phyloP scores from a whole-genome alignment of 257 asterid genomes.

The Dorcoceras hygrometricum region DNA sequence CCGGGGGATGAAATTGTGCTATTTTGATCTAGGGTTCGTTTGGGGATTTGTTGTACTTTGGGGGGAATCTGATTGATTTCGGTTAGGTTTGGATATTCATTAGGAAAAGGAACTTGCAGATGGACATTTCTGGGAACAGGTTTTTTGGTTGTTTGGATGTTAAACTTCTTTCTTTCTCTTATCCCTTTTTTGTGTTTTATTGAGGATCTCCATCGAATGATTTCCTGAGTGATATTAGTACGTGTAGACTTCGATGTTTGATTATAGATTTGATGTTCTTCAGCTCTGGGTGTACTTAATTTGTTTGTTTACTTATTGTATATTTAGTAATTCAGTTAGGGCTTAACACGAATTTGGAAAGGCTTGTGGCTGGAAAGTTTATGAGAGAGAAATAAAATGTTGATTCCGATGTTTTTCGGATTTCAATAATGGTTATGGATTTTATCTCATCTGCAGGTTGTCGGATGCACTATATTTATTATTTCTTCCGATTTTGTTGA shows the following conservation, averaged over 20 bases:
- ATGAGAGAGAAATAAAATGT: constrained; percentile 13
- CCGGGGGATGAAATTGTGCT: neutral
- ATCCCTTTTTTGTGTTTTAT: constrained; percentile 19
- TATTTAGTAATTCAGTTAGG: neutral
- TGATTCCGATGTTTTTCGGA: constrained; percentile 22
- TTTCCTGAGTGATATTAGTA: constrained; percentile 14
- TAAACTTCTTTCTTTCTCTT: constrained; percentile 1
- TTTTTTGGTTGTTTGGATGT: neutral
- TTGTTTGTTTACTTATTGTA: neutral
- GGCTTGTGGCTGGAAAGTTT: constrained; percentile 5
- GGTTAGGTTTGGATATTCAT: neutral
- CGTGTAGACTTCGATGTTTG: constrained; percentile 8
- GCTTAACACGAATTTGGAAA: neutral
- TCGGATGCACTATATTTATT: constrained; percentile 16
- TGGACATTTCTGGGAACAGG: neutral
- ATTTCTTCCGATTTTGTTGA: constrained; percentile 24
- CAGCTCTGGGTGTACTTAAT: constrained; percentile 4
- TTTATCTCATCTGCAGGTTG: constrained; percentile 12
- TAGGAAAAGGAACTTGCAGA: neutral
- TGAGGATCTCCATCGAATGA: constrained; percentile 18
- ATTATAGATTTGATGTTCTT: constrained; percentile 17
- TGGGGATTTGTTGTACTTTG: neutral
- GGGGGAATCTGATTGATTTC: neutral
- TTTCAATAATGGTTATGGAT: constrained; percentile 21
- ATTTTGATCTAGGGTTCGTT: neutral